These are phyloP conservation scores for Leccinum variicolor DNA, from an alignment of 768 basidiomycete genomes.

Conservation along the genomic window DNA sequence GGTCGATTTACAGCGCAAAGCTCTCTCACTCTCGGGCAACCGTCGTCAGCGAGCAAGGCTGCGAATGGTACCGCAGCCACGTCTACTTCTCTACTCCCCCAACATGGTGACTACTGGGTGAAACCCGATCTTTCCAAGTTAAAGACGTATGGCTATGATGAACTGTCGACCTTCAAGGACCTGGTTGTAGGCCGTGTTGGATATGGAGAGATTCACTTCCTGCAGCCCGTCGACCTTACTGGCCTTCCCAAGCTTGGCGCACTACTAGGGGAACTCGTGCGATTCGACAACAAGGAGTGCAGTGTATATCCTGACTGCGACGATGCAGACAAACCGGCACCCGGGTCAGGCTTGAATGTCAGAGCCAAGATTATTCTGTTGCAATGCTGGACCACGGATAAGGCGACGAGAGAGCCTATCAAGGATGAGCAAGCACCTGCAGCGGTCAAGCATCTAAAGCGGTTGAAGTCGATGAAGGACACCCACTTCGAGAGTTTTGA, in stretches of 20 bases:
- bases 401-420: conserved; percentile 86
- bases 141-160: conserved; percentile 65
- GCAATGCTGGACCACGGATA: conserved; percentile 86
- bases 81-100: conserved; percentile 40
- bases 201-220: conserved; percentile 83
- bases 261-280: conserved; percentile 81
- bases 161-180: conserved; percentile 68
- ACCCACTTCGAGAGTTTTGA: conserved; percentile 85
- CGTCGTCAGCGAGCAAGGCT: conserved; percentile 28
- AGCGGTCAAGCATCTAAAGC: conserved; percentile 70
- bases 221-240: conserved; percentile 83
- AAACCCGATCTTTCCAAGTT: conserved; percentile 75
- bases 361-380: conserved; percentile 73
- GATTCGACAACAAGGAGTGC: conserved; percentile 89
- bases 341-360: conserved; percentile 87
- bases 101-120: conserved; percentile 91
- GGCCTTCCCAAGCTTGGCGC: conserved; percentile 74
- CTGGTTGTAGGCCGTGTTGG: conserved; percentile 90
- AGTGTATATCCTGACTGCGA: conserved; percentile 91
- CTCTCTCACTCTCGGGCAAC: conserved; percentile 27
- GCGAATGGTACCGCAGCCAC: conserved; percentile 20
- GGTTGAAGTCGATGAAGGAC: conserved; percentile 79
- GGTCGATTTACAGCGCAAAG: conserved; percentile 41
- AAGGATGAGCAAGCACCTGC: conserved; percentile 74
- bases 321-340: conserved; percentile 78